phyloP scores from a whole-genome alignment of 495 filamentous ascomycete species.

The Podospora australis region DNA sequence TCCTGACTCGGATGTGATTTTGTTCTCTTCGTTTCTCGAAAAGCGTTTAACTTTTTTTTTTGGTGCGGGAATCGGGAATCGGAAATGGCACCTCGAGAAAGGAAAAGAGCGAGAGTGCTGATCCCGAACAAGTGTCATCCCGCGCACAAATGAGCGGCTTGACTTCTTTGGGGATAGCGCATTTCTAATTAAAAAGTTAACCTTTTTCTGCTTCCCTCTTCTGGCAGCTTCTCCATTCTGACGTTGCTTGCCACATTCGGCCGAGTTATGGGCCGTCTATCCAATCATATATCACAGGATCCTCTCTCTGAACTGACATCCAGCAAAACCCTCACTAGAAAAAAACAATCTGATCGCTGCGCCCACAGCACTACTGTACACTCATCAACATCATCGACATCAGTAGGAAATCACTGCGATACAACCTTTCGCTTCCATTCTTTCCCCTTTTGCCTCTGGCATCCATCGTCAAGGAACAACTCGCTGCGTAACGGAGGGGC shows the following conservation, averaged over 20 bases:
- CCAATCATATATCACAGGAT: slow-evolving; percentile 8
- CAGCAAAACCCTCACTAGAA: neutral
- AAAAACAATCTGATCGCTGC: neutral
- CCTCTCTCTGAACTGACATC: neutral
- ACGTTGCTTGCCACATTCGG: slow-evolving; percentile 16
- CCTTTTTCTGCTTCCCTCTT: slow-evolving; percentile 15
- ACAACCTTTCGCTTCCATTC: neutral
- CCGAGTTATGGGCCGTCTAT: slow-evolving; percentile 1
- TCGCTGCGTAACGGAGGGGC: neutral
- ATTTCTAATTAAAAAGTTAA: slow-evolving; percentile 31
- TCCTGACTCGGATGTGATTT: neutral
- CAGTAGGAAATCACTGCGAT: no score
- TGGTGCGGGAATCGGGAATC: neutral
- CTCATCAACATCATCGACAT: neutral
- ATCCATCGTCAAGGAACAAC: no score
- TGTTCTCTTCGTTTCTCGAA: neutral
- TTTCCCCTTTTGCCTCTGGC: neutral
- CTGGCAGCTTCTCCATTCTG: slow-evolving; percentile 6
- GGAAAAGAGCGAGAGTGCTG: neutral
- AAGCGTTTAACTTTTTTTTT: neutral
- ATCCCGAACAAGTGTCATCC: neutral
- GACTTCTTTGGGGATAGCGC: slow-evolving; percentile 11
- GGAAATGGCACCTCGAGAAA: neutral
- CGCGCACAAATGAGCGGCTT: neutral
- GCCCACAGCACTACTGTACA: neutral